phyloP scores from a whole-genome alignment of 2,329 filamentous ascomycete genomes.

The Fusarium burgessii region DNA sequence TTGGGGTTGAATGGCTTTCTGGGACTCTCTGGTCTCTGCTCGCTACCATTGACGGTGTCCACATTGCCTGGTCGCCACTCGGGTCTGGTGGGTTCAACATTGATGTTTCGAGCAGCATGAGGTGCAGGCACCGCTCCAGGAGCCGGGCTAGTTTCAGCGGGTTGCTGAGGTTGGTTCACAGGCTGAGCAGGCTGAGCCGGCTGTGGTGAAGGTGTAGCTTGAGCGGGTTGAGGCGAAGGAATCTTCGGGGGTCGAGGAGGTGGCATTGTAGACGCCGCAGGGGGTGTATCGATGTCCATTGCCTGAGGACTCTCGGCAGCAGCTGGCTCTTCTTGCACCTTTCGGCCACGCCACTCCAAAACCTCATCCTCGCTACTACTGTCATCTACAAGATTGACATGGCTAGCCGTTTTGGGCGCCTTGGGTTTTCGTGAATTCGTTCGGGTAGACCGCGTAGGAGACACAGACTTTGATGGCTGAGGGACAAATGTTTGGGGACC shows the following conservation, averaged over 20 bases:
- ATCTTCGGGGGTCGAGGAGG: slow-evolving; percentile 37
- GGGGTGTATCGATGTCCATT: slow-evolving; percentile 74
- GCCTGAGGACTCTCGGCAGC: slow-evolving; percentile 64
- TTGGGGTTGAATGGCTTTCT: slow-evolving; percentile 50
- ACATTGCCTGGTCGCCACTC: slow-evolving; percentile 69
- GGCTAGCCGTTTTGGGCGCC: slow-evolving; percentile 64
- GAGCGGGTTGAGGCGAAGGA: slow-evolving; percentile 24
- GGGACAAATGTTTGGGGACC: slow-evolving; percentile 67
- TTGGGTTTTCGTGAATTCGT: slow-evolving; percentile 70
- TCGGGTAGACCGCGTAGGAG: slow-evolving; percentile 59
- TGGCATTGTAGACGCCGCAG: slow-evolving; percentile 35
- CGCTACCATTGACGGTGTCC: slow-evolving; percentile 42
- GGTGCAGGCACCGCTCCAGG: slow-evolving; percentile 5
- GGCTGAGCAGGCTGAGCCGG: slow-evolving; percentile 15
- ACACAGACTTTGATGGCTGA: slow-evolving; percentile 55
- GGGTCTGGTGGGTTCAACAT: slow-evolving; percentile 68
- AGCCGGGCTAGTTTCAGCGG: background rate
- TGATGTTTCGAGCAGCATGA: slow-evolving; percentile 62
- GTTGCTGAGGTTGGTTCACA: slow-evolving; percentile 1
- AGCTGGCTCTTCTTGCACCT: slow-evolving; percentile 46
- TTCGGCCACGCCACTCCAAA: slow-evolving; percentile 52
- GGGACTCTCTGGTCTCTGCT: slow-evolving; percentile 34
- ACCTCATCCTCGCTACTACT: slow-evolving; percentile 60
- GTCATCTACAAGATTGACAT: slow-evolving; percentile 61
- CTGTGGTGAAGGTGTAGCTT: slow-evolving; percentile 24